Conservation (phyloP, 2,329 filamentous ascomycete species). For the Trichoderma sp. region DNA sequence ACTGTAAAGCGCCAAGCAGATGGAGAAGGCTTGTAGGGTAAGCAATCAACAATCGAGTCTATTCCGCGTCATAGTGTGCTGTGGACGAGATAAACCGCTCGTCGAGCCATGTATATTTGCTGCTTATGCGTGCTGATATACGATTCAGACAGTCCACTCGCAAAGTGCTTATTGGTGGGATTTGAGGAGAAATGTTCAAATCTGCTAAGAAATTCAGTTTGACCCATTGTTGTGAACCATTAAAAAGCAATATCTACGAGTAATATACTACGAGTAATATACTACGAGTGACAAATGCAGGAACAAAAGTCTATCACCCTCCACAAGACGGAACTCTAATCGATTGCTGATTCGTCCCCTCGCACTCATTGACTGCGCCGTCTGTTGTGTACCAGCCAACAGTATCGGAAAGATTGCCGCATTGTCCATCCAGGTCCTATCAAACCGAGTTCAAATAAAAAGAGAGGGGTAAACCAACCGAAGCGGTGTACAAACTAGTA, state of each 20-base stretch:
- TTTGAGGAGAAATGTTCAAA: not conserved
- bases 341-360: not conserved
- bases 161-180: not conserved
- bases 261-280: not conserved
- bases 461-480: not conserved
- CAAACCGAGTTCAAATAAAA: not conserved
- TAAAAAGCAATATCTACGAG: not conserved
- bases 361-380: not conserved
- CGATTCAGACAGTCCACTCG: not conserved
- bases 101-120: not conserved
- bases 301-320: not conserved
- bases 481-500: not conserved
- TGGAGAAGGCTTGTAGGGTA: not conserved
- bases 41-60: not conserved
- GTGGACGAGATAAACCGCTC: not conserved
- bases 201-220: not conserved
- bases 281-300: not conserved
- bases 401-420: not conserved
- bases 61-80: not conserved
- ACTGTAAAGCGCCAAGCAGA: not conserved
- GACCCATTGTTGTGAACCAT: not conserved
- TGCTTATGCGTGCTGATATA: not conserved
- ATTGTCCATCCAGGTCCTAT: not conserved
- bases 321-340: not conserved
- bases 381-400: not conserved